Evolutionary conservation across 2,329 filamentous ascomycete species (phyloP), one percentile per base, ranked within the genome.

Genomic region (Fusarium agapanthi): DNA sequence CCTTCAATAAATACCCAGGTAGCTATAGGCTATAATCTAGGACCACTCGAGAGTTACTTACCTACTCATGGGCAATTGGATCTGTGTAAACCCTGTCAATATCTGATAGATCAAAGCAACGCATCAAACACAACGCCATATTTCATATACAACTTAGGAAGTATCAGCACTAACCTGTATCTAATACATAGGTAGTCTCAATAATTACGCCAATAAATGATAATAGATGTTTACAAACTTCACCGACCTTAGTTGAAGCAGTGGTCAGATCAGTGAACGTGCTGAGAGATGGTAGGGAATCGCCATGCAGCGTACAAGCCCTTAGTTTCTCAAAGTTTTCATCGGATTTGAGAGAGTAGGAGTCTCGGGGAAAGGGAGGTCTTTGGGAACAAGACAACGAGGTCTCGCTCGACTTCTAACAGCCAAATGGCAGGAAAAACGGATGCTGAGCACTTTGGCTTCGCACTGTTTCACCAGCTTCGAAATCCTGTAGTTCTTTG

Each of bases 321-420:
- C 81, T 84, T 48, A 85, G 44, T 88, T 86, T 69, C 80, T 82
- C 5, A 79, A 88, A n/a, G 55, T 82, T 85, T 40, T 79, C 88
- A 48, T 86, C 86, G 22, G 68, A 22, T 83, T 79, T n/a, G 86
- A 88, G 58, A 84, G 83, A 28, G 82, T 61, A 76, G 88, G 84
- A 89, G 61, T 77, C 84, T 41, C 88, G 86, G 86, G 74, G 88
- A 32, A 85, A 89, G 88, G 76, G 87, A 86, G 61, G 87, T 83
- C 81, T 77, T 89, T 34, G 76, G 45, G 22, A 57, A 65, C 24
- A 30, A 66, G 75, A 69, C 35, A 65, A 48, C 61, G 69, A 72
- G 38, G 24, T 16, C 15, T 45, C 38, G 26, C 20, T 45, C 28
- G 26, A 20, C 28, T n/a, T 30, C n/a, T 15, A 48, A 26, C 24